Evolutionary conservation across 768 basidiomycete genomes (phyloP).

Genomic region (Aureoboletus auriporus): DNA sequence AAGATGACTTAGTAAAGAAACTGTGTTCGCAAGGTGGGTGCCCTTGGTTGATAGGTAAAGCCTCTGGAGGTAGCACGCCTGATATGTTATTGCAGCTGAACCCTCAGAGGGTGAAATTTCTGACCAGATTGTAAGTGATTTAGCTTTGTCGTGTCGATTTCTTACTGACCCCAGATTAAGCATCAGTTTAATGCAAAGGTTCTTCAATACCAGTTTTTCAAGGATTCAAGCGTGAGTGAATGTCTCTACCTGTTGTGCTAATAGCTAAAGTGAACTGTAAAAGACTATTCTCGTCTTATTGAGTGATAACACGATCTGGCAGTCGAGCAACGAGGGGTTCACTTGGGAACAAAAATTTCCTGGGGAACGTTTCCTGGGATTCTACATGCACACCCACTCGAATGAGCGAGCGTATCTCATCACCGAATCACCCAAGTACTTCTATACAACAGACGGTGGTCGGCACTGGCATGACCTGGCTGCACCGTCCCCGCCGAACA

Average conservation of each 20-base stretch:
- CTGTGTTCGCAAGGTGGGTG: conserved; percentile 68
- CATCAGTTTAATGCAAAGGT: conserved; percentile 64
- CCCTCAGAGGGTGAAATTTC: conserved; percentile 75
- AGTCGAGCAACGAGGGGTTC: conserved; percentile 94
- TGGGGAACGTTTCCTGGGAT: conserved; percentile 65
- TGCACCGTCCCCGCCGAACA: conserved; percentile 74
- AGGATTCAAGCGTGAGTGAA: conserved; percentile 58
- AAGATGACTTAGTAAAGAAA: conserved; percentile 70
- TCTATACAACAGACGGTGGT: conserved; percentile 83
- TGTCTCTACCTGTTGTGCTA: background rate
- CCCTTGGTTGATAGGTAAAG: background rate
- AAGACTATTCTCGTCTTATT: conserved; percentile 84
- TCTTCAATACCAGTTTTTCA: conserved; percentile 81
- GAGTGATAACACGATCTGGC: conserved; percentile 77
- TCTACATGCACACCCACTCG: conserved; percentile 82
- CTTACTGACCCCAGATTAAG: conserved; percentile 35
- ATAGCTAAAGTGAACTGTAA: conserved; percentile 1
- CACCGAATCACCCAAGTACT: conserved; percentile 59
- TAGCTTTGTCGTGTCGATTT: background rate
- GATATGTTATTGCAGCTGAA: conserved; percentile 47
- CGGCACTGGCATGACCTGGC: conserved; percentile 54
- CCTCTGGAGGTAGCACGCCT: background rate
- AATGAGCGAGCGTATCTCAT: conserved; percentile 87
- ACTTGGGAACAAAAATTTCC: conserved; percentile 72
- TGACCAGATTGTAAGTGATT: conserved; percentile 61